A percentile compares a stretch with the other conserved stretches of the same genome.
Conservation (phyloP, 2,329 filamentous ascomycete genomes). For the Fusarium fracticaudum region DNA sequence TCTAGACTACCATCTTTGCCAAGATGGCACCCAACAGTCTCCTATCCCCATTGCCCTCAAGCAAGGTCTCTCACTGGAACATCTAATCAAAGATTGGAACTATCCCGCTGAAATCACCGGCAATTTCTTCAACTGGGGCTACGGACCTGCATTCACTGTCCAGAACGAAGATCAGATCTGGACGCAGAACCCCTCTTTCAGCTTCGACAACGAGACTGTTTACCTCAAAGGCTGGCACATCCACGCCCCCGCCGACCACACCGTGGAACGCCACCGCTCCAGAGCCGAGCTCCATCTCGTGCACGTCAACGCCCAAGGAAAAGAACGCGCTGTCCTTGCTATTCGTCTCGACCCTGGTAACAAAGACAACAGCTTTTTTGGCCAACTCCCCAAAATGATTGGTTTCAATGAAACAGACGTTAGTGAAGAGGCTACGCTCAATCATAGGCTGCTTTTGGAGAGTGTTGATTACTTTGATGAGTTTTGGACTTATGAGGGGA, state of each 20-base stretch:
- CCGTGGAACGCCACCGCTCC: constrained; percentile 30
- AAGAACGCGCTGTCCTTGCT: constrained; percentile 25
- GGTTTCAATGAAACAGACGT: constrained; percentile 26
- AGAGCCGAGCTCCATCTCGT: constrained; percentile 35
- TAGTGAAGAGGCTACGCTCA: not conserved
- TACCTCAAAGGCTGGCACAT: constrained; percentile 37
- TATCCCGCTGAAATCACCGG: constrained; percentile 14
- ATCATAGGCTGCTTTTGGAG: constrained; percentile 17
- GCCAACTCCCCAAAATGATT: constrained; percentile 13
- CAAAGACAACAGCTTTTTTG: constrained; percentile 13
- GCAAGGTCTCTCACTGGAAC: constrained; percentile 27
- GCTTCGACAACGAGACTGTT: constrained; percentile 32
- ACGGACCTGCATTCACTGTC: constrained; percentile 29
- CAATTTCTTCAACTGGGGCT: constrained; percentile 36
- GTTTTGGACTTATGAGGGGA: constrained; percentile 36
- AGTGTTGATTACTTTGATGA: constrained; percentile 29
- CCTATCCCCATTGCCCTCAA: constrained; percentile 30
- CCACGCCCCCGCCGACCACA: constrained; percentile 30
- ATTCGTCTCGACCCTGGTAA: constrained; percentile 30
- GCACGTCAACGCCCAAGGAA: constrained; percentile 24
- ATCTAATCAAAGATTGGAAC: constrained; percentile 8
- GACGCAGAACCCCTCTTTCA: constrained; percentile 23
- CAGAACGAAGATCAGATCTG: constrained; percentile 18
- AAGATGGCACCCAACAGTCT: constrained; percentile 31
- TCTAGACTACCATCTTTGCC: constrained; percentile 27